Evolutionary conservation across 441 rosid genomes (phyloP).

Genomic region (Lepidium campestre): DNA sequence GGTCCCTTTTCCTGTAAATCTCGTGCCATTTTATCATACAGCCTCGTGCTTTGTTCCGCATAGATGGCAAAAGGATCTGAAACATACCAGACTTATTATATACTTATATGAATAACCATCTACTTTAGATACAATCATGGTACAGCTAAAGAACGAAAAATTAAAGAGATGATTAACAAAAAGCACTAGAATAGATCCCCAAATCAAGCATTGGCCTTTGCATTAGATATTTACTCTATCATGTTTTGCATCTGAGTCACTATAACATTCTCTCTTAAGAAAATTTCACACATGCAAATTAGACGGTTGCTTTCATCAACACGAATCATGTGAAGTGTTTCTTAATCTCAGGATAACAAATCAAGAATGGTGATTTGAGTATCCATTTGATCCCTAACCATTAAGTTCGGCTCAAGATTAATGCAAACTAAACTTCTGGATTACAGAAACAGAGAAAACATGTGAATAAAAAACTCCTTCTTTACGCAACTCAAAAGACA

Average conservation of each 20-base stretch:
- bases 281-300: background rate
- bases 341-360: background rate
- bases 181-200: background rate
- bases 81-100: background rate
- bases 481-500: slow-evolving; percentile 1
- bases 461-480: background rate
- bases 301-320: background rate
- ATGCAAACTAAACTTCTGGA: background rate
- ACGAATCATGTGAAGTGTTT: background rate
- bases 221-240: background rate
- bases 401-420: background rate
- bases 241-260: background rate
- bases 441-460: background rate
- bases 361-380: background rate
- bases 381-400: background rate
- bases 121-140: background rate
- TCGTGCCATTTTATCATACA: slow-evolving; percentile 75
- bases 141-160: background rate
- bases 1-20: slow-evolving; percentile 78
- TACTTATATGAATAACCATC: background rate
- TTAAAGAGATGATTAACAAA: background rate
- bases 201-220: background rate
- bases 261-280: background rate
- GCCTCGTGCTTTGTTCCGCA: slow-evolving; percentile 43
- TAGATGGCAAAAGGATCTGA: slow-evolving; percentile 42